phyloP scores from a whole-genome alignment of 371 early-diverging fungal genomes.

The Syncephalis fuscata region DNA sequence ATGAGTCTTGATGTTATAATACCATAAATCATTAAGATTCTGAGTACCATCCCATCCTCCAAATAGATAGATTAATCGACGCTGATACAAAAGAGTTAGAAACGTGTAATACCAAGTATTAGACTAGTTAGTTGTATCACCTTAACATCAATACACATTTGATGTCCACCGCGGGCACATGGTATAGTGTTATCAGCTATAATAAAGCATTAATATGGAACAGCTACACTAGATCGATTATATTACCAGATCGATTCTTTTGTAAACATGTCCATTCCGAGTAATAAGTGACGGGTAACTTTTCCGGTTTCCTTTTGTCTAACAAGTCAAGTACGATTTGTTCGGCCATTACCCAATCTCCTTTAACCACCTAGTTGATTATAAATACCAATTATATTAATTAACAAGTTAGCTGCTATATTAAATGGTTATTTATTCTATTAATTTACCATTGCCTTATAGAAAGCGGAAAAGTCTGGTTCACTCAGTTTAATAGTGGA shows the following conservation, averaged over 20 bases:
- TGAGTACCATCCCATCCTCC: conserved; percentile 92
- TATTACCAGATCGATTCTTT: no score
- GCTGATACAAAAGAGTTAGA: conserved; percentile 4
- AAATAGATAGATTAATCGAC: conserved; percentile 65
- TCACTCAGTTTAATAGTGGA: conserved; percentile 54
- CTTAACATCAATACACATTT: conserved; percentile 80
- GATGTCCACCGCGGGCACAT: conserved; percentile 82
- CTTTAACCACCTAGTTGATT: conserved; percentile 30
- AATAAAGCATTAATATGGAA: no score
- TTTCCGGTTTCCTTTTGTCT: no score
- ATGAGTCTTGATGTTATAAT: conserved; percentile 31
- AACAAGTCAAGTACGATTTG: conserved; percentile 21
- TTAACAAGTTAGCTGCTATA: no score
- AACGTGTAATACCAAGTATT: background rate
- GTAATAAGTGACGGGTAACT: no score
- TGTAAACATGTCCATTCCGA: no score
- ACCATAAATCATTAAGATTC: conserved; percentile 90
- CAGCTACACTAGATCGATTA: no score
- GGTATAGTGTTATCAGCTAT: conserved; percentile 11
- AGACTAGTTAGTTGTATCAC: conserved; percentile 1
- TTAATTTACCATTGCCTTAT: conserved; percentile 27
- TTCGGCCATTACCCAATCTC: conserved; percentile 59
- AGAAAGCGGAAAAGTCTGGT: conserved; percentile 57
- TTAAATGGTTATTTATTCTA: no score
- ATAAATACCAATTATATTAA: no score